Evolutionary conservation across 2,329 filamentous ascomycete genomes (phyloP), one percentile per base, ranked within the genome.

Genomic region (Decorospora gaudefroyi): DNA sequence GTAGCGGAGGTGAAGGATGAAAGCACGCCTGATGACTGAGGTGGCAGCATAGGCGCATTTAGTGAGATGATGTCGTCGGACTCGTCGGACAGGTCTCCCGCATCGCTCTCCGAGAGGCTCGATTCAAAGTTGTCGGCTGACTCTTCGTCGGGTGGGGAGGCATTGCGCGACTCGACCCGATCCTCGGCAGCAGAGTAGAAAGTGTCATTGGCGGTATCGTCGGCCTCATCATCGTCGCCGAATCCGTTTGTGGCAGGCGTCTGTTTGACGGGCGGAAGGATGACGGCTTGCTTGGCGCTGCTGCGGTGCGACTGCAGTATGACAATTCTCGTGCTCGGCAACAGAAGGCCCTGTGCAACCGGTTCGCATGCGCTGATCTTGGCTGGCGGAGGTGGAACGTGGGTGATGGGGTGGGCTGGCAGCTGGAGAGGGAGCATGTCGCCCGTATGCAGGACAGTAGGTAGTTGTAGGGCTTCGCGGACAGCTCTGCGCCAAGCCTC

Each of bases 1-100:
- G 90, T 95, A 8, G 88, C 90, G 1, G 87, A 82, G 27, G 87
- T 87, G 62, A 90, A 80, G 0, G 88, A 87, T 15, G 89, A 93
- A 56, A 92, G 78, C 12, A 88, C 84, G 34, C 90, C 92, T 1
- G 87, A 86, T 42, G 84, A 84, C 17, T 87, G 84, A n/a, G 89
- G 81, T 1, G 88, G 84, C 11, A 96, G 74, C 18, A 85, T 81
- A 1, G 92, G 92, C 1, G 87, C 85, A 54, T 87, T 85, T 21
- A 97, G 78, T 3, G 90, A 95, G 38, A 97, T 96, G 80, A 96
- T 88, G 49, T 96, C 90, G 54, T 96, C 91, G 0, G 89, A 93
- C 65, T 96, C 92, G 67, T 96, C 91, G 0, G 92, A 96, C 11
- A 92, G 76, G 57, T 92, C 88, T 49, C 80, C 85, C n/a, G 86